A percentile compares a stretch with the other conserved stretches of the same genome.
These are phyloP conservation scores for Ophiorrhiza pumila DNA, from an alignment of 257 asterid species.

Conservation along the genomic window DNA sequence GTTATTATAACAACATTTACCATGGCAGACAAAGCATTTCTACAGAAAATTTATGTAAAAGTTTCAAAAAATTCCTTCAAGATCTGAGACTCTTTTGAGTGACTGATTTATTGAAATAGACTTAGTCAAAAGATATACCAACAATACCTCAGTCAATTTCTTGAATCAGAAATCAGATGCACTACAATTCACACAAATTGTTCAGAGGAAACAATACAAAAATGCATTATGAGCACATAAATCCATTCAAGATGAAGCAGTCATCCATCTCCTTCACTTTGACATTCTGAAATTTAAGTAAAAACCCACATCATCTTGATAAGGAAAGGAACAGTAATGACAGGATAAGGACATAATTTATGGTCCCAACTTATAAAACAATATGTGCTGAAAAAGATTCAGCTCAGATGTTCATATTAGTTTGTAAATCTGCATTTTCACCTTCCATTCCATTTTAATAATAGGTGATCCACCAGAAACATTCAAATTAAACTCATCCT, in stretches of 20 bases:
- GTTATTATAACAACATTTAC: not conserved
- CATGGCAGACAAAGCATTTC: not conserved
- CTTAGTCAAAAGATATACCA: too few species aligned
- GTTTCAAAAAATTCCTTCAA: not conserved
- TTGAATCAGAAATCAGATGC: too few species aligned
- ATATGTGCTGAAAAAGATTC: not conserved
- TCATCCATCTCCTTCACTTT: not conserved
- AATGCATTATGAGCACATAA: too few species aligned
- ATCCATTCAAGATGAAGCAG: not conserved
- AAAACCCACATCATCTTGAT: not conserved
- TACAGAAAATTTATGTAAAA: not conserved
- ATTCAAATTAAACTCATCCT: not conserved
- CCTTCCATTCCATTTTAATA: not conserved
- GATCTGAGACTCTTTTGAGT: too few species aligned
- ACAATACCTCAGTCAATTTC: too few species aligned
- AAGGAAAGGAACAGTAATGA: not conserved
- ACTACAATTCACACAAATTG: too few species aligned
- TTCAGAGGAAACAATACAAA: too few species aligned
- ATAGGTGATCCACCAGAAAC: not conserved
- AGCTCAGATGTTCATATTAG: not conserved
- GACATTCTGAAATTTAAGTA: not conserved
- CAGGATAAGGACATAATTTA: not conserved
- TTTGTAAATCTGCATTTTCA: not conserved
- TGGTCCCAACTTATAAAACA: not conserved
- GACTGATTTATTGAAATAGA: not conserved